These are phyloP conservation scores for Iris macrosiphon DNA, from an alignment of 106 monocot genomes.

Conservation along the genomic window DNA sequence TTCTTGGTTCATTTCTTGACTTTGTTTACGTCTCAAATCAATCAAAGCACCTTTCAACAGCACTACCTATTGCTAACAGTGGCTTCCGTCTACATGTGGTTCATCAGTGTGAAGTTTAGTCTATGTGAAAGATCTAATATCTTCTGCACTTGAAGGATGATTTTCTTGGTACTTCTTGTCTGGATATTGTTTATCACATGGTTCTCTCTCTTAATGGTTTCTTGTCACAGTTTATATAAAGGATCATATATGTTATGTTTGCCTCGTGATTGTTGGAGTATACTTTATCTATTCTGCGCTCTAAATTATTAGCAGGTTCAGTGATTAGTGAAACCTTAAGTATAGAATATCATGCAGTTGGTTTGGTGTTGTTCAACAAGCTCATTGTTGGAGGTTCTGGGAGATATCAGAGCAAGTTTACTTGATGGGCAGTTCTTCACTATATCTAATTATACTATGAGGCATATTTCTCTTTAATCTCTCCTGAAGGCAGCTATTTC, in stretches of 20 bases:
- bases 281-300: slow-evolving; percentile 3
- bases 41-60: slow-evolving; percentile 18
- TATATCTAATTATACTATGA: slow-evolving; percentile 8
- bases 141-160: slow-evolving; percentile 28
- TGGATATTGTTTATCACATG: neutral
- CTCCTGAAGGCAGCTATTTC: slow-evolving; percentile 13
- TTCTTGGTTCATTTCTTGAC: slow-evolving; percentile 24
- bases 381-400: no score
- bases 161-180: slow-evolving; percentile 12
- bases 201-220: slow-evolving; percentile 10
- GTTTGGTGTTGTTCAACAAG: no score
- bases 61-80: slow-evolving; percentile 18
- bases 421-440: slow-evolving; percentile 1
- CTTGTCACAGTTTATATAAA: slow-evolving; percentile 4
- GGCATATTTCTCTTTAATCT: neutral
- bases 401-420: no score
- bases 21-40: slow-evolving; percentile 20
- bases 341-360: slow-evolving; percentile 16
- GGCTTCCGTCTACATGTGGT: slow-evolving; percentile 13
- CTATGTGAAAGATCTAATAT: slow-evolving; percentile 11
- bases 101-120: slow-evolving; percentile 4
- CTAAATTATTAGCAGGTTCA: slow-evolving; percentile 14
- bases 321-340: neutral
- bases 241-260: slow-evolving; percentile 26
- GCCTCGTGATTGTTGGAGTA: slow-evolving; percentile 8